A percentile compares a stretch with the other conserved stretches of the same genome.
Conservation (phyloP, 352 stramenopile genomes). For the Pythium guiyangense region DNA sequence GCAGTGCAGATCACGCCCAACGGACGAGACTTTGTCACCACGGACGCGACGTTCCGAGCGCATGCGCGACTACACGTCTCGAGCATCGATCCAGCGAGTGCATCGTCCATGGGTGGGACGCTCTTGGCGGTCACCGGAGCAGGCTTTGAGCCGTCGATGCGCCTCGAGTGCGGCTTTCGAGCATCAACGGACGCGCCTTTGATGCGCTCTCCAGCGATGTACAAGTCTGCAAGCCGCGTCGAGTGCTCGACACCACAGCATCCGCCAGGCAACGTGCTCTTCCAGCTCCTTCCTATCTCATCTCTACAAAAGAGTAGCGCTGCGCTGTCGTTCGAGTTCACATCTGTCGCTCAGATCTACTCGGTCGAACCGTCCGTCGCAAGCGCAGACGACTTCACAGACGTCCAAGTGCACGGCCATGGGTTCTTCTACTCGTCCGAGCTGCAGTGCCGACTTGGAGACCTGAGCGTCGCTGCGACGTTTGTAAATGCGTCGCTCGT, state of each 20-base stretch:
- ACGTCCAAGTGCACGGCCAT: conserved; percentile 28
- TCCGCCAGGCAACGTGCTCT: conserved; percentile 8
- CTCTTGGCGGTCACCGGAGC: conserved; percentile 20
- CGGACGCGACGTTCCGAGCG: conserved; percentile 16
- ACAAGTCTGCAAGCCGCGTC: conserved; percentile 21
- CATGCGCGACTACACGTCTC: conserved; percentile 20
- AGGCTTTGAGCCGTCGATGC: conserved; percentile 40
- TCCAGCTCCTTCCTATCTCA: conserved; percentile 24
- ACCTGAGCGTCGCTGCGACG: background rate
- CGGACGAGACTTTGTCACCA: conserved; percentile 24
- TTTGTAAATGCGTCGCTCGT: conserved; percentile 33
- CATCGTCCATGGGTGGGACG: conserved; percentile 12
- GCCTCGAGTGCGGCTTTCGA: conserved; percentile 29
- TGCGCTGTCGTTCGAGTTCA: conserved; percentile 23
- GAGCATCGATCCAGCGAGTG: conserved; percentile 10
- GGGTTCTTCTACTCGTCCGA: conserved; percentile 25
- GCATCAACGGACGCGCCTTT: conserved; percentile 6
- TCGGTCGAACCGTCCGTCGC: conserved; percentile 22
- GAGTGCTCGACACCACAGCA: conserved; percentile 17
- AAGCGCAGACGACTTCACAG: conserved; percentile 9
- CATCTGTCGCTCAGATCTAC: conserved; percentile 18
- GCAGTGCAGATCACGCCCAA: conserved; percentile 31
- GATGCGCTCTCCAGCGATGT: conserved; percentile 14
- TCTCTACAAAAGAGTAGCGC: conserved; percentile 12
- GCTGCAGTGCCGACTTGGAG: conserved; percentile 16